A percentile compares a stretch with the other conserved stretches of the same genome.
These are phyloP conservation scores for Nematocida parisii DNA, from an alignment of 371 early-diverging fungal species.

Conservation along the genomic window DNA sequence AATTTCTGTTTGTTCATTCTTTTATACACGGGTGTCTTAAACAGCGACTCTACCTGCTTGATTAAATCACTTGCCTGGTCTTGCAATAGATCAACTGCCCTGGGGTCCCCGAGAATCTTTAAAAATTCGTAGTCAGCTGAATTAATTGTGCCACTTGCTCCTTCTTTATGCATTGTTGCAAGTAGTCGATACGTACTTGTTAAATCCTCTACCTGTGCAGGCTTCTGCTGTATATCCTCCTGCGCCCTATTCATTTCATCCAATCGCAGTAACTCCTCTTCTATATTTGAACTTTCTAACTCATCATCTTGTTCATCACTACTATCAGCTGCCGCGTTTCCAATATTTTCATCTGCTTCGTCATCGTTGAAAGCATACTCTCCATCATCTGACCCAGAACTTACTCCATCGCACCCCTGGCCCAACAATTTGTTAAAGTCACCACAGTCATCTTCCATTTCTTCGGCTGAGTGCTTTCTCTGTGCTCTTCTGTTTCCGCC, in stretches of 20 bases:
- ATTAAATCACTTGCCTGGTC: slow-evolving; percentile 27
- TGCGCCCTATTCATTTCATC: slow-evolving; percentile 23
- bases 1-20: slow-evolving; percentile 53
- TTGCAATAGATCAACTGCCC: neutral
- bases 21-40: slow-evolving; percentile 26
- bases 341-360: neutral
- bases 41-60: slow-evolving; percentile 26
- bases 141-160: slow-evolving; percentile 7
- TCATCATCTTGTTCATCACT: neutral
- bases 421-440: slow-evolving; percentile 7
- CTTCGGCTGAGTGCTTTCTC: neutral
- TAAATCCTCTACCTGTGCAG: slow-evolving; percentile 14
- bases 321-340: neutral
- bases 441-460: neutral
- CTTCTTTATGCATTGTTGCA: slow-evolving; percentile 36
- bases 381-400: neutral
- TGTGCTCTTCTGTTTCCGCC: neutral
- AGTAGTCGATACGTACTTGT: slow-evolving; percentile 41
- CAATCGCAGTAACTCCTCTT: slow-evolving; percentile 35
- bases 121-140: slow-evolving; percentile 16
- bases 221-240: slow-evolving; percentile 1
- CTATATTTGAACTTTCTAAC: neutral
- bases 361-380: neutral
- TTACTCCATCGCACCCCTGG: neutral
- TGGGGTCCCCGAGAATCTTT: neutral